A percentile compares a stretch with the other conserved stretches of the same genome.
Evolutionary conservation across 805 yeast genomes (phyloP).

Genomic region (Myxozyma monticola): DNA sequence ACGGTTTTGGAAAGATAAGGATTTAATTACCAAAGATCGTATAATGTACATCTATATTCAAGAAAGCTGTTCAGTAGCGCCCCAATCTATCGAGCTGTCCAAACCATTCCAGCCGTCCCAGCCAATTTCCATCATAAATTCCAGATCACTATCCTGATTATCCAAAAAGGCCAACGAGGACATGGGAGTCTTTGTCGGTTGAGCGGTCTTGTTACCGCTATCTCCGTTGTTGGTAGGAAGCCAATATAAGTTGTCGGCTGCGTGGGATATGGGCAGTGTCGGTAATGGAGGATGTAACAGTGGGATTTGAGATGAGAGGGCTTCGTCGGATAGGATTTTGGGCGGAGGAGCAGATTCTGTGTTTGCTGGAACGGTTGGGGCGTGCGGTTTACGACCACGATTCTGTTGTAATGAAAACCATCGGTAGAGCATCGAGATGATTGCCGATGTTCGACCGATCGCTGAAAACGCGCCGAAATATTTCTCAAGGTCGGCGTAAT

Average conservation of each 20-base stretch:
- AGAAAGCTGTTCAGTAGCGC: no score
- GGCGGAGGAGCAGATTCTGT: neutral
- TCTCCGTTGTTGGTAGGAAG: neutral
- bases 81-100: no score
- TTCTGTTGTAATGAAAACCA: conserved; percentile 1
- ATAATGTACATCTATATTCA: no score
- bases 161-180: conserved; percentile 4
- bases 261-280: conserved; percentile 6
- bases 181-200: conserved; percentile 7
- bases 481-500: neutral
- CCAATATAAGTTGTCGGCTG: conserved; percentile 1
- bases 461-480: neutral
- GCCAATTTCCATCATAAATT: conserved; percentile 1
- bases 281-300: conserved; percentile 10
- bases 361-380: neutral
- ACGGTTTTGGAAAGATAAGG: no score
- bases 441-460: conserved; percentile 1
- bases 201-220: no score
- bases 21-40: no score
- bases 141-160: conserved; percentile 10
- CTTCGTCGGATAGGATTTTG: conserved; percentile 8
- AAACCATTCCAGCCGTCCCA: conserved; percentile 5
- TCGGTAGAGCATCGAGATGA: neutral
- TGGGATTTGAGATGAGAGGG: conserved; percentile 7
- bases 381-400: no score